Conservation (phyloP, 164 flowering plant species). For the Nelumbo lutea region DNA sequence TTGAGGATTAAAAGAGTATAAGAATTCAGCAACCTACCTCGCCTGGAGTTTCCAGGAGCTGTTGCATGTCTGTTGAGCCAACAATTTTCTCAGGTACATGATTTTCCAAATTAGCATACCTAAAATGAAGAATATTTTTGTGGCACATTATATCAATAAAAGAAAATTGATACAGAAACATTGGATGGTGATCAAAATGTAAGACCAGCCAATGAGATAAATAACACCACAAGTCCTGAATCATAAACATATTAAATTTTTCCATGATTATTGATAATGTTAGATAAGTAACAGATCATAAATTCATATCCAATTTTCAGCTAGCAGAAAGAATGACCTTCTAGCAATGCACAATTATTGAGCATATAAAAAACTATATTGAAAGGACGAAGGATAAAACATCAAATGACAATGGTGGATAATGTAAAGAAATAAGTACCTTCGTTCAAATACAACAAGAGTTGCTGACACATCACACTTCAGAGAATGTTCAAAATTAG, state of each 20-base stretch:
- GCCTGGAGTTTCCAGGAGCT: conserved; percentile 92
- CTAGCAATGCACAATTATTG: neutral
- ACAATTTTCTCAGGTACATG: conserved; percentile 55
- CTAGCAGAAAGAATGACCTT: neutral
- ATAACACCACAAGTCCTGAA: neutral
- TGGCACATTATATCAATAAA: neutral
- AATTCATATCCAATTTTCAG: no score
- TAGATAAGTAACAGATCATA: neutral
- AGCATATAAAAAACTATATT: conserved; percentile 3
- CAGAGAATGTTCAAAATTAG: conserved; percentile 57
- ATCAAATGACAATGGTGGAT: neutral
- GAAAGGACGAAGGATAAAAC: neutral
- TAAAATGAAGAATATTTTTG: conserved; percentile 8
- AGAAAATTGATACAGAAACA: neutral
- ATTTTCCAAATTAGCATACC: conserved; percentile 50
- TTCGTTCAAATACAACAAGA: conserved; percentile 74
- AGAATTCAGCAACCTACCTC: conserved; percentile 48
- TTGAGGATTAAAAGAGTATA: neutral
- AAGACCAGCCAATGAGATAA: neutral
- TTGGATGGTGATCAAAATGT: neutral
- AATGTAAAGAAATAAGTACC: conserved; percentile 36
- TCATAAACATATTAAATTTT: neutral
- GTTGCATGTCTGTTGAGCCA: conserved; percentile 76
- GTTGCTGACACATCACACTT: conserved; percentile 58
- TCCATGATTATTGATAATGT: no score